Conservation (phyloP, 2,329 filamentous ascomycete species). For the Uncinocarpus reesii region DNA sequence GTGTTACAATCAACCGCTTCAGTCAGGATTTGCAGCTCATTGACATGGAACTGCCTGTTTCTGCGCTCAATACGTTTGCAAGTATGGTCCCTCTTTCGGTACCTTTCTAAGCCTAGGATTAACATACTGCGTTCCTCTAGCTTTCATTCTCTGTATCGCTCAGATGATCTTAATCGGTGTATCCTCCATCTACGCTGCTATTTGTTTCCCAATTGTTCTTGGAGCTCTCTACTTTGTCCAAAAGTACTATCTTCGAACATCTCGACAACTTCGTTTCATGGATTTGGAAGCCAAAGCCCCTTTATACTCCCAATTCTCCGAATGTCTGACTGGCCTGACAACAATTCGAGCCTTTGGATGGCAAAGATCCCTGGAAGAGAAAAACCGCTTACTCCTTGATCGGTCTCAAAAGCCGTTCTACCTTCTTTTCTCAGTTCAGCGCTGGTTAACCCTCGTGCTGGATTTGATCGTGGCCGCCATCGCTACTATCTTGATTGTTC, state of each 20-base stretch:
- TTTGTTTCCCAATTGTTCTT: constrained; percentile 32
- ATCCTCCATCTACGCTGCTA: constrained; percentile 32
- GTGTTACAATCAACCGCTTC: constrained; percentile 36
- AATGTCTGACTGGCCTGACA: constrained; percentile 46
- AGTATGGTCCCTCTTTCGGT: constrained; percentile 23
- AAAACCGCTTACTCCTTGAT: constrained; percentile 43
- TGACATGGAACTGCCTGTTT: constrained; percentile 36
- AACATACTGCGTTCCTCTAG: constrained; percentile 17
- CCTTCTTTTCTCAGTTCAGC: constrained; percentile 47
- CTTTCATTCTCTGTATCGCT: constrained; percentile 32
- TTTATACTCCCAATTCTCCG: constrained; percentile 48
- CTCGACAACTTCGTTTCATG: constrained; percentile 49
- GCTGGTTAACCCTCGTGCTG: constrained; percentile 44
- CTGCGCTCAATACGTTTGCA: constrained; percentile 33
- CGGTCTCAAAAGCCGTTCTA: constrained; percentile 49
- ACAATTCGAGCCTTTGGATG: constrained; percentile 51
- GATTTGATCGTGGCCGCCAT: constrained; percentile 42
- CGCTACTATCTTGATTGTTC: constrained; percentile 40
- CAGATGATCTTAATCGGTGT: constrained; percentile 28
- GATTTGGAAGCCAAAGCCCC: constrained; percentile 54
- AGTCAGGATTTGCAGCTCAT: constrained; percentile 38
- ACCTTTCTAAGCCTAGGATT: constrained; percentile 13
- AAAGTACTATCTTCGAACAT: constrained; percentile 50
- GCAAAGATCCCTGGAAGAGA: constrained; percentile 36
- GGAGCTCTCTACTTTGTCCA: constrained; percentile 35